These are phyloP conservation scores for Rubia tinctorum DNA, from an alignment of 305 asterid species.

Conservation along the genomic window DNA sequence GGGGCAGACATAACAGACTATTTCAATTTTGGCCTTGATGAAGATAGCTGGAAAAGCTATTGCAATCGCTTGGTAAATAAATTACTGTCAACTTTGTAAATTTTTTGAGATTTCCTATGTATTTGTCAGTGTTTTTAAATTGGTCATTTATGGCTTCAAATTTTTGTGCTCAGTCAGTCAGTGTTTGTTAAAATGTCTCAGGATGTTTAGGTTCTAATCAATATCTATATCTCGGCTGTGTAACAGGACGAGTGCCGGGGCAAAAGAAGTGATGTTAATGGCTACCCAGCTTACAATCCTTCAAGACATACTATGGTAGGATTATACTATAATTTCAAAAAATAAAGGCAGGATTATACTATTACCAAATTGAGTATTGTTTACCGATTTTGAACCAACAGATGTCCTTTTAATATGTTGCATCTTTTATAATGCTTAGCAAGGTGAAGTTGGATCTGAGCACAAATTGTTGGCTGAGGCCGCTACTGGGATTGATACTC, in stretches of 20 bases:
- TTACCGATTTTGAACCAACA: neutral
- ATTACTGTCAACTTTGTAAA: neutral
- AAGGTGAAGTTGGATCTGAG: slow-evolving; percentile 13
- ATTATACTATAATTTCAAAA: neutral
- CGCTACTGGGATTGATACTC: slow-evolving; percentile 7
- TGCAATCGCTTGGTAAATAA: slow-evolving; percentile 33
- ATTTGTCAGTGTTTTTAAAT: neutral
- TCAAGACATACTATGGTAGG: slow-evolving; percentile 19
- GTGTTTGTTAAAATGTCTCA: neutral
- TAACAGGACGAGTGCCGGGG: slow-evolving; percentile 28
- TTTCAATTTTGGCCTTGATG: slow-evolving; percentile 45
- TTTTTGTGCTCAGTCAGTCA: neutral
- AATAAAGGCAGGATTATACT: slow-evolving; percentile 13
- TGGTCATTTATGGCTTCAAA: neutral
- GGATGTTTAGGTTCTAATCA: neutral
- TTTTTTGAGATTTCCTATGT: neutral
- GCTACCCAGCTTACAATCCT: slow-evolving; percentile 15
- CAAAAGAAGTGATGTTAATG: slow-evolving; percentile 8
- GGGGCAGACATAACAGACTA: slow-evolving; percentile 34
- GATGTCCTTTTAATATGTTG: neutral
- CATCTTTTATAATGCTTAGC: slow-evolving; percentile 9
- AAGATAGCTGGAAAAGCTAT: slow-evolving; percentile 40
- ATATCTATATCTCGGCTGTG: neutral
- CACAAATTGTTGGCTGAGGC: slow-evolving; percentile 13
- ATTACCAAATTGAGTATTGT: neutral